These are phyloP conservation scores for Adansonia gregorii DNA, from an alignment of 441 rosid species.

Conservation along the genomic window DNA sequence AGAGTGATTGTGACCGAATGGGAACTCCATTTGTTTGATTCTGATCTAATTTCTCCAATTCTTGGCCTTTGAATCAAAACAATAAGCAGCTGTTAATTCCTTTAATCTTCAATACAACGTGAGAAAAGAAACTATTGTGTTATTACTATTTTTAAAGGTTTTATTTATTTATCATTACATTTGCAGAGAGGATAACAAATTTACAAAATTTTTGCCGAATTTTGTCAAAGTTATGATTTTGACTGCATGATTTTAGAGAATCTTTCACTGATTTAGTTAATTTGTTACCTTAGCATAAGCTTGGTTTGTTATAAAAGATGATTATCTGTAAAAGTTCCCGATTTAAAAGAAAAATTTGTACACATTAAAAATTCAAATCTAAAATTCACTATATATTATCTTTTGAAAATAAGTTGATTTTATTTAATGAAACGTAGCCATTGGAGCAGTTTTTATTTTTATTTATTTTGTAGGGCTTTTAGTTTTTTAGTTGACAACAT, in stretches of 20 bases:
- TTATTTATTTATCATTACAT: too few species aligned
- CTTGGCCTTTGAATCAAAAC: background rate
- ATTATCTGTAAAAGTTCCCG: too few species aligned
- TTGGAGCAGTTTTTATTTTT: too few species aligned
- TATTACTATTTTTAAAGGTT: too few species aligned
- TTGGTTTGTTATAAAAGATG: background rate
- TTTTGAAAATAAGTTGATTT: too few species aligned
- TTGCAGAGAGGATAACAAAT: background rate
- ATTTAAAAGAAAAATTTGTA: too few species aligned
- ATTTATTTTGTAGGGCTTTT: too few species aligned
- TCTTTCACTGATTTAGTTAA: background rate
- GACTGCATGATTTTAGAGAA: slow-evolving; percentile 10
- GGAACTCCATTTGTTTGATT: slow-evolving; percentile 45
- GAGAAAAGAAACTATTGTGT: background rate
- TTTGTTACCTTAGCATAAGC: background rate
- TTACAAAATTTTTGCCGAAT: background rate
- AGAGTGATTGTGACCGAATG: slow-evolving; percentile 32
- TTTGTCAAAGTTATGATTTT: background rate
- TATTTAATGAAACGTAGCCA: too few species aligned
- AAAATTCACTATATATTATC: too few species aligned
- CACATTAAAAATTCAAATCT: too few species aligned
- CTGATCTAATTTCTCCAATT: background rate
- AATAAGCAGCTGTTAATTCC: background rate
- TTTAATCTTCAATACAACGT: background rate
- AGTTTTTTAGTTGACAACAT: too few species aligned